Evolutionary conservation across 257 asterid species (phyloP).

Genomic region (Parsonsia alboflavescens): DNA sequence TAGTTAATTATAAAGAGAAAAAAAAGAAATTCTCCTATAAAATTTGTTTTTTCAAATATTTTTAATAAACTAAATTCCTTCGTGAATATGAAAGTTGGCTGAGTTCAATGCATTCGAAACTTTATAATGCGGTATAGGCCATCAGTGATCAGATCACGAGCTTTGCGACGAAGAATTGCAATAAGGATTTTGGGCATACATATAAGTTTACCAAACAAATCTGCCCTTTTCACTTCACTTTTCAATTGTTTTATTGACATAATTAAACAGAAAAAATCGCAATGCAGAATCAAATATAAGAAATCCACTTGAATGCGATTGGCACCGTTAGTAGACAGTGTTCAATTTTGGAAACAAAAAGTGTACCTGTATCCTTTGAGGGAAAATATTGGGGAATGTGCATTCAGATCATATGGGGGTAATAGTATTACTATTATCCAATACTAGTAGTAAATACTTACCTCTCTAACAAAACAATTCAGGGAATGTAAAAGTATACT

Average conservation of each 20-base stretch:
- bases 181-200: slow-evolving; percentile 11
- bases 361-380: background rate
- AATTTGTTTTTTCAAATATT: too few species aligned
- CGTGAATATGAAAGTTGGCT: background rate
- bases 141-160: background rate
- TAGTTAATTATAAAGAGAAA: too few species aligned
- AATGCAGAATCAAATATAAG: background rate
- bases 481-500: too few species aligned
- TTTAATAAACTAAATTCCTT: too few species aligned
- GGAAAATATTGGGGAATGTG: background rate
- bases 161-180: slow-evolving; percentile 1
- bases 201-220: background rate
- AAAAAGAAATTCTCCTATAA: too few species aligned
- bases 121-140: too few species aligned
- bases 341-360: background rate
- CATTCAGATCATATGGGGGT: background rate
- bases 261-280: background rate
- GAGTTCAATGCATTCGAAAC: background rate
- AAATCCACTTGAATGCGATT: slow-evolving; percentile 1
- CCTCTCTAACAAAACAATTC: too few species aligned
- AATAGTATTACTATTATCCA: too few species aligned
- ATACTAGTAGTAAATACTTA: too few species aligned
- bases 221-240: background rate
- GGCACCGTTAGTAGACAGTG: background rate
- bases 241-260: background rate